Conservation (phyloP, 1,284 basidiomycete species). For the Thelephora terrestris region DNA sequence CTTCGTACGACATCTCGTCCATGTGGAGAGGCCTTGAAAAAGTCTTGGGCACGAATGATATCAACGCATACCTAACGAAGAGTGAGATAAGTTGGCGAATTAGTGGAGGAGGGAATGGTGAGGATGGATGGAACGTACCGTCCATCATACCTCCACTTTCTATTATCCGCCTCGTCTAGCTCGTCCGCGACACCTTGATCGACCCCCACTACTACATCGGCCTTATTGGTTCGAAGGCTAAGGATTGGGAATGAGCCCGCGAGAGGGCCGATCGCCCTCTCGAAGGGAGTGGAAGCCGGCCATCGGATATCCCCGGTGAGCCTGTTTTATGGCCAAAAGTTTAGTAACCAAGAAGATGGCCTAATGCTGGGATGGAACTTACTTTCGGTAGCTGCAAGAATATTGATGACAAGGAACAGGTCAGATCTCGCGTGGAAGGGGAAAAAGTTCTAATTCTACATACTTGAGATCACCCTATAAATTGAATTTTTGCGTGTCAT, state of each 20-base stretch:
- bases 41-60: constrained; percentile 28
- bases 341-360: constrained; percentile 25
- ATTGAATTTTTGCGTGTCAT: neutral
- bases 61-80: constrained; percentile 33
- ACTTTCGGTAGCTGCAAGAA: constrained; percentile 68
- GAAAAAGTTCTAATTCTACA: constrained; percentile 17
- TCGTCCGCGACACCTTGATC: constrained; percentile 50
- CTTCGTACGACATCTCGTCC: no score
- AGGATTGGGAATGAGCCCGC: constrained; percentile 74
- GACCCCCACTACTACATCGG: constrained; percentile 86
- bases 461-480: constrained; percentile 80
- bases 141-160: constrained; percentile 73
- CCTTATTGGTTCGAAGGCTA: constrained; percentile 90
- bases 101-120: neutral
- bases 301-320: constrained; percentile 86
- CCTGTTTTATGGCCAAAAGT: constrained; percentile 29
- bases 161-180: constrained; percentile 54
- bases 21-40: neutral
- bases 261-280: constrained; percentile 72
- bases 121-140: constrained; percentile 40
- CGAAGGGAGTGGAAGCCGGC: constrained; percentile 78
- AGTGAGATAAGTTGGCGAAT: neutral
- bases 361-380: constrained; percentile 16
- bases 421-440: neutral
- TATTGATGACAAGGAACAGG: neutral